Conservation (phyloP, 2,329 filamentous ascomycete genomes). For the Sordariomycetes sp. region DNA sequence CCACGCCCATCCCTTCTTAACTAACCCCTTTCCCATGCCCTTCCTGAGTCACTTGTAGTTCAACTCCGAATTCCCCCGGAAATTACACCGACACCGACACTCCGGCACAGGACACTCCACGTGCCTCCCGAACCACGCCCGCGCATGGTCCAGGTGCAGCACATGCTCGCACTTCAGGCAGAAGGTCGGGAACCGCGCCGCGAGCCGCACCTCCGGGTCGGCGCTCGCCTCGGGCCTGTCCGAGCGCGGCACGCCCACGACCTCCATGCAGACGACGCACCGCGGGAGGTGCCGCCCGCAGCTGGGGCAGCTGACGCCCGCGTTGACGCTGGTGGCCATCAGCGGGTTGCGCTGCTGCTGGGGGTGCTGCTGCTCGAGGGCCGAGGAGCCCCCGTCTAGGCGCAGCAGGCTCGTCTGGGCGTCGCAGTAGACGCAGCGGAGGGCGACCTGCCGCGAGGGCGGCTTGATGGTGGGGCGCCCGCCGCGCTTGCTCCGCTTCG, state of each 20-base stretch:
- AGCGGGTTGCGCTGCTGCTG: constrained; percentile 36
- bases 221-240: constrained; percentile 42
- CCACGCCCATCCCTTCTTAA: neutral
- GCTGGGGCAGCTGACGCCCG: constrained; percentile 54
- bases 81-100: constrained; percentile 55
- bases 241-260: constrained; percentile 53
- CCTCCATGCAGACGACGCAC: constrained; percentile 57
- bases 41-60: constrained; percentile 28
- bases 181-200: constrained; percentile 55
- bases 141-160: constrained; percentile 55
- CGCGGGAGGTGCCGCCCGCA: constrained; percentile 57
- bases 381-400: constrained; percentile 9
- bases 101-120: constrained; percentile 59
- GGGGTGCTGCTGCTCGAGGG: neutral
- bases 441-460: constrained; percentile 57
- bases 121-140: constrained; percentile 56
- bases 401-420: constrained; percentile 40
- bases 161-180: constrained; percentile 60
- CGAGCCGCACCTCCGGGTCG: constrained; percentile 33
- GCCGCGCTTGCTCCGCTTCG: constrained; percentile 54
- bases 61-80: constrained; percentile 48
- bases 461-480: constrained; percentile 53
- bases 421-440: constrained; percentile 71
- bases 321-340: constrained; percentile 43
- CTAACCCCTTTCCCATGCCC: neutral